Base-by-base conservation (phyloP, 2,329 filamentous ascomycete genomes). In the Penicillium thymicola region DNA sequence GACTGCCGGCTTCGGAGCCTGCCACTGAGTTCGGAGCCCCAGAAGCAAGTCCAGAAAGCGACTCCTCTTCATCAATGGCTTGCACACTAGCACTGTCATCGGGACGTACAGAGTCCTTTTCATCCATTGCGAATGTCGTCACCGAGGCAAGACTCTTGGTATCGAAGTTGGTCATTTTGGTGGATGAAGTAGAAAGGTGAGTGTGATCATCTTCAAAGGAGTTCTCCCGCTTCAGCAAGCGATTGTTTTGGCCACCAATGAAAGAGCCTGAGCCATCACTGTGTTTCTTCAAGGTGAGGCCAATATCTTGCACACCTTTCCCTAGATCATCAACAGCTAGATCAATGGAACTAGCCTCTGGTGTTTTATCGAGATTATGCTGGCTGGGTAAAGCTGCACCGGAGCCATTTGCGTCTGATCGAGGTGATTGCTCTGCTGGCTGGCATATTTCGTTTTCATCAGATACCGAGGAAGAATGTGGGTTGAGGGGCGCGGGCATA, bases 31-130 rank as follows among this genome's bases (percentile, higher is more conserved):
- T 89, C 46, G 89, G 84, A 56, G 89, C 81, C 37, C 90, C 83
- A 14, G 90, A 93, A 28, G 88, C 88, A 42, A 87, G 84, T 42
- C 90, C 82, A 0, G 90, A 94, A 60, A 90, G 87, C 30, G 86
- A 80, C 70, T 97, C 92, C 66, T 97, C 93, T 66, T 97, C 93
- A 63, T 97, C 92, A 13, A 88, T 87, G 7, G 89, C 89, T 73
- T 95, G 91, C 16, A 96, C 89, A 71, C 92, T 97, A 34, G 93
- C 93, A 73, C 93, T 97, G 70, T 97, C 93, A 75, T 97, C 93
- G 9, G 93, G 93, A 13, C 92, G 88, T 52, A 97, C 81, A 6
- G 92, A 97, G 72, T 97, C 93, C 72, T 97, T 97, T 75, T 97
- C 93, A 68, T 97, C 93, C 70, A 97, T 80, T n/a, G 90, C 92